A percentile compares a stretch with the other conserved stretches of the same genome.
phyloP scores from a whole-genome alignment of 2,329 filamentous ascomycete species.

The Fusarium sp. region DNA sequence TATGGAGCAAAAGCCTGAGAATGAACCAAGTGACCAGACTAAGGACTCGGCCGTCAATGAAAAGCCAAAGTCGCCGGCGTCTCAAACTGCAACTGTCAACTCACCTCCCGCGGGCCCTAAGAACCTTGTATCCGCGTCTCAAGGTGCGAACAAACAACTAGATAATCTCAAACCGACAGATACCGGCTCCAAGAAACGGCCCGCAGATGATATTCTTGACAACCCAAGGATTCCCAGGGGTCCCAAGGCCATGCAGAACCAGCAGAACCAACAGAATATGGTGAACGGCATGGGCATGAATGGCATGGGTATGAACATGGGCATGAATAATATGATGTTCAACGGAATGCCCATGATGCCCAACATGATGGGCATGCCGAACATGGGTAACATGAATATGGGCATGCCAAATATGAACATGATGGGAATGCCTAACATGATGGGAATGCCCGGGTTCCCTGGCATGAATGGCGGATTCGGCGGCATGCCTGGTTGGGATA shows the following conservation, averaged over 20 bases:
- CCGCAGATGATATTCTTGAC: slow-evolving; percentile 75
- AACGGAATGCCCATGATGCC: slow-evolving; percentile 54
- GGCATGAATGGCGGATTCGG: slow-evolving; percentile 43
- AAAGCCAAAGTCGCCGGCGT: slow-evolving; percentile 48
- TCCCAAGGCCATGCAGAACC: slow-evolving; percentile 70
- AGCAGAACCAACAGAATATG: slow-evolving; percentile 59
- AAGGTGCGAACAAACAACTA: slow-evolving; percentile 49
- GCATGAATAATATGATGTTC: slow-evolving; percentile 52
- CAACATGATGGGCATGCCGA: slow-evolving; percentile 51
- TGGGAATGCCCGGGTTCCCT: slow-evolving; percentile 44
- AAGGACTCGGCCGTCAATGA: slow-evolving; percentile 38
- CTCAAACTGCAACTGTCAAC: slow-evolving; percentile 33
- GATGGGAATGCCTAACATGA: slow-evolving; percentile 46
- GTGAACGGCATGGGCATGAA: slow-evolving; percentile 60
- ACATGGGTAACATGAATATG: slow-evolving; percentile 50
- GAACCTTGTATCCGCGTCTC: slow-evolving; percentile 39
- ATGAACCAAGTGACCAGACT: slow-evolving; percentile 22
- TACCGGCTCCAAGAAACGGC: slow-evolving; percentile 74
- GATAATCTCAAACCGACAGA: slow-evolving; percentile 44
- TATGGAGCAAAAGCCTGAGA: slow-evolving; percentile 48
- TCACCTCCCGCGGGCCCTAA: slow-evolving; percentile 45
- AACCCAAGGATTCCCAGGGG: slow-evolving; percentile 72
- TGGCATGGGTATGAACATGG: slow-evolving; percentile 56
- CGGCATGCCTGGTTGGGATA: slow-evolving; percentile 40
- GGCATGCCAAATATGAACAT: slow-evolving; percentile 46